A percentile compares a stretch with the other conserved stretches of the same genome.
Evolutionary conservation across 768 basidiomycete genomes (phyloP).

Genomic region (Holtermannia corniformis): DNA sequence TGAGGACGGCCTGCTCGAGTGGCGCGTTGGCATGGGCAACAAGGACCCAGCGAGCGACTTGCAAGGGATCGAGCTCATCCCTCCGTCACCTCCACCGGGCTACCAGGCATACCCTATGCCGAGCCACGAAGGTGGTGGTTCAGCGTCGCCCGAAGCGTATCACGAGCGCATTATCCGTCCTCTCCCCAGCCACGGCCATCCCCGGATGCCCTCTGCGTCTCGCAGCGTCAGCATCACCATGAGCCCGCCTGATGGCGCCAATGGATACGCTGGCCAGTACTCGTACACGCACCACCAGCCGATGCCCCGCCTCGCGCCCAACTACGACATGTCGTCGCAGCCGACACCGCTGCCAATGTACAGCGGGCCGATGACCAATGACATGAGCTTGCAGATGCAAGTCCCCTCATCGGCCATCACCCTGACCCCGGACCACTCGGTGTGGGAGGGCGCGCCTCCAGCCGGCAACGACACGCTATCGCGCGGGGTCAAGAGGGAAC

Average conservation of each 20-base stretch:
- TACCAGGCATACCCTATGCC: background rate
- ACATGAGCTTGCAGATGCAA: background rate
- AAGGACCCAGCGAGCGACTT: constrained; percentile 36
- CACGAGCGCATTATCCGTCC: background rate
- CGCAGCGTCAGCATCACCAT: background rate
- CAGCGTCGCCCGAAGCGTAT: background rate
- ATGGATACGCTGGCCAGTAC: no score
- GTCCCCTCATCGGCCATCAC: background rate
- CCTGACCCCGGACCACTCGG: background rate
- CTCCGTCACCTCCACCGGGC: constrained; percentile 29
- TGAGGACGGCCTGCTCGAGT: constrained; percentile 34
- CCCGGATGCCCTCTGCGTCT: background rate
- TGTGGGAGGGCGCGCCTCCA: no score
- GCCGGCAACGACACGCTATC: background rate
- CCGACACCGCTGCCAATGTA: background rate
- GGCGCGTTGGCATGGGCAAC: constrained; percentile 17
- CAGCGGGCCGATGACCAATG: no score
- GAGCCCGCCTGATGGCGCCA: background rate
- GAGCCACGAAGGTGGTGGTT: background rate
- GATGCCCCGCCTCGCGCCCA: background rate
- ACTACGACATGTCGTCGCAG: background rate
- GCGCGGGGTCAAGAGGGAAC: background rate
- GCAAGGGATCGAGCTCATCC: constrained; percentile 24
- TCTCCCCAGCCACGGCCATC: background rate
- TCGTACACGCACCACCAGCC: background rate